Conservation (phyloP, 2,329 filamentous ascomycete genomes). For the Penicillium sp. region DNA sequence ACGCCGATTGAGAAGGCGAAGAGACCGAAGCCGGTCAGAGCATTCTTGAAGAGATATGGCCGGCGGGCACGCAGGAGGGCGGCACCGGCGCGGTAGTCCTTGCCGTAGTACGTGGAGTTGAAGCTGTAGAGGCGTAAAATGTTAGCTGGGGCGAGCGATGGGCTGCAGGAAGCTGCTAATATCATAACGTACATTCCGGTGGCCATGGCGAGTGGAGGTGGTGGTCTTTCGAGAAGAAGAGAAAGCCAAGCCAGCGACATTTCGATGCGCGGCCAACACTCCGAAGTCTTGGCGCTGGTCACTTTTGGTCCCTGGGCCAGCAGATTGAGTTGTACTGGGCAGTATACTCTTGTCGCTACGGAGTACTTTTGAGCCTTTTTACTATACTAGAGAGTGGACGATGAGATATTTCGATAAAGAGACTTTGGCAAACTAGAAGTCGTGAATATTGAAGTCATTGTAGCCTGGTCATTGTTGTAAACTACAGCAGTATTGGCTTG, state of each 20-base stretch:
- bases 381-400: not conserved
- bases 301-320: not conserved
- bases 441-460: not conserved
- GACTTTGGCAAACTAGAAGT: not conserved
- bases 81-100: conserved; percentile 78
- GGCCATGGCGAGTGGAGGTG: conserved; percentile 21
- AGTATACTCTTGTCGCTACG: not conserved
- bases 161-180: not conserved
- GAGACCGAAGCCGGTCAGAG: conserved; percentile 75
- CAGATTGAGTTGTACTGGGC: not conserved
- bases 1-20: conserved; percentile 76
- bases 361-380: not conserved
- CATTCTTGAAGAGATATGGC: conserved; percentile 90
- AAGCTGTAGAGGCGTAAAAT: conserved; percentile 44
- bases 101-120: conserved; percentile 89
- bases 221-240: not conserved
- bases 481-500: not conserved
- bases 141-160: conserved; percentile 4
- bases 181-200: conserved; percentile 25
- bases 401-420: no score
- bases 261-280: conserved; percentile 16
- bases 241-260: conserved; percentile 12
- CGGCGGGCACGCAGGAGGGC: conserved; percentile 88
- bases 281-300: conserved; percentile 24
- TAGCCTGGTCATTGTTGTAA: not conserved